phyloP scores from a whole-genome alignment of 495 filamentous ascomycete species.

The Neurospora sp. region DNA sequence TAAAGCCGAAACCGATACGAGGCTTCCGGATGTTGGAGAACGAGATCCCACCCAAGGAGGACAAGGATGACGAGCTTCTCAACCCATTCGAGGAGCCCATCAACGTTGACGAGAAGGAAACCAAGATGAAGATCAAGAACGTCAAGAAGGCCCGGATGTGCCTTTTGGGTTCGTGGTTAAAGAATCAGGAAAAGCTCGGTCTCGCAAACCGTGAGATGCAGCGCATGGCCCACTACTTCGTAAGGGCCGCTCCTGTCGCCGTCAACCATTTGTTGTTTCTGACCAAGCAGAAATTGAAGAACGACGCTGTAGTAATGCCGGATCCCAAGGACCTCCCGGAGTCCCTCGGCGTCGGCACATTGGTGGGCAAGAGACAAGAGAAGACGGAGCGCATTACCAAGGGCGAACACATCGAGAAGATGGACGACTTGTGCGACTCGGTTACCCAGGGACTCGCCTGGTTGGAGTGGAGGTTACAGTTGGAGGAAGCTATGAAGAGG shows the following conservation, averaged over 20 bases:
- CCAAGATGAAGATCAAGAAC: slow-evolving; percentile 4
- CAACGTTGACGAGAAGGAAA: neutral
- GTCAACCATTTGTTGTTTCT: neutral
- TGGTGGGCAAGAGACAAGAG: neutral
- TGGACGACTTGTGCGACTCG: slow-evolving; percentile 90
- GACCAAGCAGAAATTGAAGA: neutral
- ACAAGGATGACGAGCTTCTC: neutral
- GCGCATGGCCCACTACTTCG: neutral
- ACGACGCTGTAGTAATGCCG: neutral
- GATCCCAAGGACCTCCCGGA: neutral
- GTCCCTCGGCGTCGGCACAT: neutral
- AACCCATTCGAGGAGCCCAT: neutral
- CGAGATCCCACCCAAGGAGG: neutral
- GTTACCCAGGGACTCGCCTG: slow-evolving; percentile 79
- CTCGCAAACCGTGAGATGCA: neutral
- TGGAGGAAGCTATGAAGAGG: slow-evolving; percentile 34
- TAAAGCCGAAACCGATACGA: neutral
- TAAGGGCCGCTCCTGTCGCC: neutral
- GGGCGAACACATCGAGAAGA: neutral
- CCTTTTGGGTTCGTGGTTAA: slow-evolving; percentile 12
- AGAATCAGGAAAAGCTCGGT: neutral
- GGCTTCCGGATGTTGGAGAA: neutral
- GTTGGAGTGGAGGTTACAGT: slow-evolving; percentile 72
- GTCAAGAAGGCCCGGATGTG: slow-evolving; percentile 19
- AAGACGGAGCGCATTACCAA: neutral